Percentiles rank a stretch among this genome's conserved stretches.
These are phyloP conservation scores for Didymosphaeria variabile DNA, from an alignment of 2,329 filamentous ascomycete species.

Conservation along the genomic window DNA sequence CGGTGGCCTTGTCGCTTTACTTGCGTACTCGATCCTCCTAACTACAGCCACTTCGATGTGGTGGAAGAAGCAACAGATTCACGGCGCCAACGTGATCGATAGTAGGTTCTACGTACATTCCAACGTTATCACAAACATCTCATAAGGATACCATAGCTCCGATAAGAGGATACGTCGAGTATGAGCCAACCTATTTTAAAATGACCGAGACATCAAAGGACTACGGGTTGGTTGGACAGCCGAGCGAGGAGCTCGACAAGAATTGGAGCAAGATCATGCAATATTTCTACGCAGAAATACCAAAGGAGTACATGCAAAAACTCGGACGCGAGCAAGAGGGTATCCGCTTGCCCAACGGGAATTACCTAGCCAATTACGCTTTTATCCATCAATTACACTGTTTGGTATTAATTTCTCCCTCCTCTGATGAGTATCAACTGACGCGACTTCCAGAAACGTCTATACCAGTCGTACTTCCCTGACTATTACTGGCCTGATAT, in stretches of 20 bases:
- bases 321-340: conserved; percentile 5
- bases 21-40: background rate
- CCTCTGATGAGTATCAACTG: background rate
- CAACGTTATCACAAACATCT: background rate
- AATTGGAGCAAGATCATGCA: conserved; percentile 11
- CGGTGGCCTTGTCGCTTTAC: background rate
- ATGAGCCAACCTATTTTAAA: conserved; percentile 11
- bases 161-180: conserved; percentile 4
- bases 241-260: conserved; percentile 8
- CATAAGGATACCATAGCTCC: background rate
- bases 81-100: conserved; percentile 10
- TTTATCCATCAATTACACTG: conserved; percentile 11
- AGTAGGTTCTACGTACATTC: background rate
- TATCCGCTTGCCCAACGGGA: conserved; percentile 8
- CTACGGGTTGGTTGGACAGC: conserved; percentile 7
- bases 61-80: conserved; percentile 7
- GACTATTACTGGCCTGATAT: conserved; percentile 13
- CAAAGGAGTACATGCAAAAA: conserved; percentile 12
- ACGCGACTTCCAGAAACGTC: conserved; percentile 6
- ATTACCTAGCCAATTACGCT: conserved; percentile 11
- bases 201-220: conserved; percentile 11
- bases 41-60: conserved; percentile 10
- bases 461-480: conserved; percentile 10
- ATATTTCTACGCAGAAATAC: conserved; percentile 13
- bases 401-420: background rate